Base-by-base conservation (phyloP, 495 filamentous ascomycete species). In the Penicillium paradoxum region DNA sequence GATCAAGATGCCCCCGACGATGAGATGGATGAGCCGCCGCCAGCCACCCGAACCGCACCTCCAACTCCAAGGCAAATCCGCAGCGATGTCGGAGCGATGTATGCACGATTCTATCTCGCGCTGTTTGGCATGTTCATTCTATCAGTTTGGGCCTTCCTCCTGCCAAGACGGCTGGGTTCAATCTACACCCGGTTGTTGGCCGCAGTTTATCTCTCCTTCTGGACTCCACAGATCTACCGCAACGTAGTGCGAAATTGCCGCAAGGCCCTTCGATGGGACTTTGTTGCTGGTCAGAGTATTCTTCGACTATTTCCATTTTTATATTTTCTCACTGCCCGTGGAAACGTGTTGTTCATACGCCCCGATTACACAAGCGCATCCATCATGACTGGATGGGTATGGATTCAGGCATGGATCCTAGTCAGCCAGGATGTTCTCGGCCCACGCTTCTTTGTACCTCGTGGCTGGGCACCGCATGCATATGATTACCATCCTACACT, bases 401-500 rank as follows among this genome's bases (percentile, higher is more conserved):
- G 91, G 90, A 49, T 89, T n/a, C 93, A 98, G 66, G 80, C 91
- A 30, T 84, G 88, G 71, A 64, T 87, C 11, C 72, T 98, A 13
- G 79, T 74, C 2, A 84, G 80, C 53, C 92, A 98, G 70, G 86
- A 90, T 53, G 74, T 96, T 17, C 71, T 96, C n/a, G 93, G 92
- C 0, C 90, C 91, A 0, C 71, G 93, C 38, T 90, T 91, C 66
- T 82, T 86, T 55, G 69, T 89, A n/a, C 77, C 80, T 3, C 76
- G 77, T 19, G 75, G 79, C 43, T 95, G 88, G 88, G 78, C 72
- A 11, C 82, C 87, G 41, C 87, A 87, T 3, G 93, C 89, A 4
- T 98, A 93, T 75, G 93, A 98, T 60, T 98, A 98, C 55, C 93
- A 98, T 65, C 91, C 90, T 0, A 77, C 95, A 3, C 72, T 98